Evolutionary conservation across 179 eudicot genomes (phyloP), one percentile per base, ranked within the genome.

Genomic region (Heliamphora pulchella): DNA sequence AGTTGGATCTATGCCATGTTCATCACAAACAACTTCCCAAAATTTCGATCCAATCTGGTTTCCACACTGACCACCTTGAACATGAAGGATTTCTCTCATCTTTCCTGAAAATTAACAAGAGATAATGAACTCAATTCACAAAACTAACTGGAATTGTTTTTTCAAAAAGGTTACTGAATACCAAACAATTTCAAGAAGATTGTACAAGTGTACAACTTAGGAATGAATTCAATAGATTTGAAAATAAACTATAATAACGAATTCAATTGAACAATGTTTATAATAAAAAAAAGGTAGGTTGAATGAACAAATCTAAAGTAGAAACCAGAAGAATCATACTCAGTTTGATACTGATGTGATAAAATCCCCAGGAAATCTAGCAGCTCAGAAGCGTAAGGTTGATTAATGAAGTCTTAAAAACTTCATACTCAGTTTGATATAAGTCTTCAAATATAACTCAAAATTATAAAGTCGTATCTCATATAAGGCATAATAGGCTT

Each of bases 31-130:
- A 80, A 91, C 93, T 82, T 91, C 93, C 96, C 96, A 91, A 72
- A 92, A 92, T 77, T 92, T 92, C 0, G 97, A 87, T 81, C 97
- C 94, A 61, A 92, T 92, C 84, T 92, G 97, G 88, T 92, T 92
- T 46, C 97, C 96, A 65, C 96, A 92, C 74, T 92, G 97, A 17
- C 97, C 97, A 77, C 92, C 97, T 82, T 92, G 97, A 84, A 92
- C 76, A 63, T 92, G 97, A 74, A 92, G 94, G 86, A 92, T 92
- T 86, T 92, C 97, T 85, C 94, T 90, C 97, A 92, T 92, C 69
- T 87, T 87, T 78, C 86, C 87, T 81, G 83, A 80, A 78, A 80
- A 83, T 69, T 31, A 22, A 70, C n/a, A 39, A 62, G 8, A 50
- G 59, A 43, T 7, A 4, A 57, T 31, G 54, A 73, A 8, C 7